These are phyloP conservation scores for Chaetothyriales sp. DNA, from an alignment of 2,329 filamentous ascomycete genomes.

Conservation along the genomic window DNA sequence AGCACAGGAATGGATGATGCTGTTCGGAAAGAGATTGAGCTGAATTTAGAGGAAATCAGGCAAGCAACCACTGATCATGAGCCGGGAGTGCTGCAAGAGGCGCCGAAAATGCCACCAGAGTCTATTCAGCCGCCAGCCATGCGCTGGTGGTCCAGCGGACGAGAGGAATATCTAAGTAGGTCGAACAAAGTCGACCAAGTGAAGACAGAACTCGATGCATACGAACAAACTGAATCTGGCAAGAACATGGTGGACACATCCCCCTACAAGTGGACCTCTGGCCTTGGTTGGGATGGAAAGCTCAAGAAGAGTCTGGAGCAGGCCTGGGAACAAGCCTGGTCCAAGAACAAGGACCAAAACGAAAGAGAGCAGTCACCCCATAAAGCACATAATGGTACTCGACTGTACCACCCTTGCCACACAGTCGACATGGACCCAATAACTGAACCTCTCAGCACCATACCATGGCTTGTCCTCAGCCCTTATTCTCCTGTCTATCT, in stretches of 20 bases:
- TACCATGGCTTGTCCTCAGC: slow-evolving; percentile 31
- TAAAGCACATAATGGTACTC: background rate
- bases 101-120: slow-evolving; percentile 5
- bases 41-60: slow-evolving; percentile 14
- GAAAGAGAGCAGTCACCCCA: background rate
- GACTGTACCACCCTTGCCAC: background rate
- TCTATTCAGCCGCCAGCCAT: background rate
- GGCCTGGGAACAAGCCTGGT: background rate
- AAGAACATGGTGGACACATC: slow-evolving; percentile 1
- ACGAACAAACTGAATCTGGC: slow-evolving; percentile 3
- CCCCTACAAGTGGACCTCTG: slow-evolving; percentile 6
- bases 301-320: slow-evolving; percentile 1
- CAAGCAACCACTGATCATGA: slow-evolving; percentile 8
- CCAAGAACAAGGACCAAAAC: background rate
- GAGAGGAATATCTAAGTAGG: slow-evolving; percentile 6
- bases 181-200: slow-evolving; percentile 8
- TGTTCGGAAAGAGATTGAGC: slow-evolving; percentile 12
- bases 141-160: background rate
- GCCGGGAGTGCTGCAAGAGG: background rate
- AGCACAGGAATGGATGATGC: slow-evolving; percentile 6
- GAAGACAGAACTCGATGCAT: slow-evolving; percentile 11
- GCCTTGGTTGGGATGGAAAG: slow-evolving; percentile 11
- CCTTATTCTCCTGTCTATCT: slow-evolving; percentile 38
- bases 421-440: slow-evolving; percentile 18
- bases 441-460: slow-evolving; percentile 22